Evolutionary conservation across 164 flowering plant species (phyloP).

Genomic region (Annona squamosa): DNA sequence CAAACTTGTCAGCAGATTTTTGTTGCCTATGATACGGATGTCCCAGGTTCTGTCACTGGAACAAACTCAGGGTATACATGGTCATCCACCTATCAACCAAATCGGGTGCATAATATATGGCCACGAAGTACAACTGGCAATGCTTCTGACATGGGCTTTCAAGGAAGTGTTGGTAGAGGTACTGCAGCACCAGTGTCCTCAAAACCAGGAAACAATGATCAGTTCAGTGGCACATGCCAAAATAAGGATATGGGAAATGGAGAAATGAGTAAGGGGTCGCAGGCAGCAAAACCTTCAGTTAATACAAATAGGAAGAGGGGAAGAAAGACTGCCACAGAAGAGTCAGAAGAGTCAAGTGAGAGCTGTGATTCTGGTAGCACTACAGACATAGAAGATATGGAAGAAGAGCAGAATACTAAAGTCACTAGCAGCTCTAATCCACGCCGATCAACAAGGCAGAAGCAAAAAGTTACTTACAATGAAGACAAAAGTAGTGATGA

Average conservation of each 20-base stretch:
- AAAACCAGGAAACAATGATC: conserved; percentile 9
- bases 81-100: conserved; percentile 6
- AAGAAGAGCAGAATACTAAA: conserved; percentile 8
- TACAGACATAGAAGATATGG: conserved; percentile 15
- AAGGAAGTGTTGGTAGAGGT: neutral
- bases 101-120: conserved; percentile 10
- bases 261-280: neutral
- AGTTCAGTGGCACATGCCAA: conserved; percentile 4
- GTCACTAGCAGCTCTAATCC: conserved; percentile 11
- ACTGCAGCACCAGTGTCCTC: conserved; percentile 1
- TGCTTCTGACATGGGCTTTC: conserved; percentile 10
- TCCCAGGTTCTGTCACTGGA: conserved; percentile 16
- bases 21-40: conserved; percentile 23
- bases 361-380: conserved; percentile 33
- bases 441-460: conserved; percentile 41
- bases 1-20: conserved; percentile 25
- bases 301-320: conserved; percentile 22
- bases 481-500: conserved; percentile 51
- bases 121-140: conserved; percentile 13
- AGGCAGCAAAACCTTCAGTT: neutral
- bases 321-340: conserved; percentile 27
- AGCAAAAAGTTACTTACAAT: conserved; percentile 40
- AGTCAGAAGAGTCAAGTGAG: conserved; percentile 45
- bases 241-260: conserved; percentile 1
- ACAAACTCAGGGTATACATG: conserved; percentile 1